phyloP scores from a whole-genome alignment of 169 alveolate genomes.

The Cryptosporidium meleagridis region DNA sequence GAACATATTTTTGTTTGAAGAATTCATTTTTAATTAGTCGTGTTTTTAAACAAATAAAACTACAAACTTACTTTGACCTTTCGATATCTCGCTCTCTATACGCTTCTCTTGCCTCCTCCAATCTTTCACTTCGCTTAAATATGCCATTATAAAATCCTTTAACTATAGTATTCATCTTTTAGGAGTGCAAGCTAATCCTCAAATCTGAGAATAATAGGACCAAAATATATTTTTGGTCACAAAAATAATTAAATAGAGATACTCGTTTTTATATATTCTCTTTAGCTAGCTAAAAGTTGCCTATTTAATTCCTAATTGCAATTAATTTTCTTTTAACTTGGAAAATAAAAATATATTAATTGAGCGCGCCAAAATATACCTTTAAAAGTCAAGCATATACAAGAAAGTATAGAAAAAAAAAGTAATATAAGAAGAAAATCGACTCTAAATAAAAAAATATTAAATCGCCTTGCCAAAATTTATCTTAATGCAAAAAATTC shows the following conservation, averaged over 20 bases:
- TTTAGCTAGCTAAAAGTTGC: not conserved
- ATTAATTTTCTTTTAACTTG: not conserved
- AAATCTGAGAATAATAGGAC: not conserved
- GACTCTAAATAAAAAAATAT: not conserved
- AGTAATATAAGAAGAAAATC: too few relatives aligned
- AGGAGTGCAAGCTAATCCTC: not conserved
- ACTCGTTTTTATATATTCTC: not conserved
- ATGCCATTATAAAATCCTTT: not conserved
- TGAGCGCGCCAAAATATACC: not conserved
- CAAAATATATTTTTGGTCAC: not conserved
- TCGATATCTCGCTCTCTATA: slow-evolving; percentile 77
- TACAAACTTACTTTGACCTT: slow-evolving; percentile 64
- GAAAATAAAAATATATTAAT: not conserved
- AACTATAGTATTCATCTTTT: slow-evolving; percentile 39
- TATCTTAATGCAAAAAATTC: too few relatives aligned
- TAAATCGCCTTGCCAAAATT: not conserved
- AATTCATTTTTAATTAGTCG: not conserved
- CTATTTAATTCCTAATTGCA: not conserved
- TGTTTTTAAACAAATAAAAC: not conserved
- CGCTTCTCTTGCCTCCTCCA: slow-evolving; percentile 78
- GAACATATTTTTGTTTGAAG: not conserved
- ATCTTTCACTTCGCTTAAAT: slow-evolving; percentile 15
- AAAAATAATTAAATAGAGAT: not conserved
- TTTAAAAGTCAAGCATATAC: not conserved
- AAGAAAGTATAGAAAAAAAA: too few relatives aligned